These are phyloP conservation scores for Nitzschia inconspicua DNA, from an alignment of 108 stramenopile species.

Conservation along the genomic window DNA sequence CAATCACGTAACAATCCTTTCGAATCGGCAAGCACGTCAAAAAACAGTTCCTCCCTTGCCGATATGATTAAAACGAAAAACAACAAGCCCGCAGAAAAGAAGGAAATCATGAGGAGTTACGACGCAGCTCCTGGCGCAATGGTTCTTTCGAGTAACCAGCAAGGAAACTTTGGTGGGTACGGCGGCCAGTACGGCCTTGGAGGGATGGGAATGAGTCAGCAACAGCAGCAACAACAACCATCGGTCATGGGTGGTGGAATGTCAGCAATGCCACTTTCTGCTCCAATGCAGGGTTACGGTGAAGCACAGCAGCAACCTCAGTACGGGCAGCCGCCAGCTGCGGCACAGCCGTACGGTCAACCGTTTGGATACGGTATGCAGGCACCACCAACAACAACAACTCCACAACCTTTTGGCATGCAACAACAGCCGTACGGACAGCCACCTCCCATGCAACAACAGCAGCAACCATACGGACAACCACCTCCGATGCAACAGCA, in stretches of 20 bases:
- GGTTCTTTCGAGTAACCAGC: conserved; percentile 57
- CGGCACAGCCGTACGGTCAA: conserved; percentile 31
- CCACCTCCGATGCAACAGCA: conserved; percentile 26
- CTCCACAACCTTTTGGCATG: conserved; percentile 15
- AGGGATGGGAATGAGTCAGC: conserved; percentile 10
- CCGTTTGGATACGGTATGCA: conserved; percentile 9
- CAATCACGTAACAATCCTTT: conserved; percentile 50
- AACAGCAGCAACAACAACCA: conserved; percentile 16
- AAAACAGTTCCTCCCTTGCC: conserved; percentile 58
- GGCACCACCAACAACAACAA: conserved; percentile 23
- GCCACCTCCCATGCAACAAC: conserved; percentile 36
- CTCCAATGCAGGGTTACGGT: neutral
- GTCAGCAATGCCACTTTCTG: conserved; percentile 6
- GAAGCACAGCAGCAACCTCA: conserved; percentile 29
- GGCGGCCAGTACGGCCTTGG: conserved; percentile 21
- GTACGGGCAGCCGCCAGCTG: conserved; percentile 35
- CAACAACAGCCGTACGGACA: conserved; percentile 62
- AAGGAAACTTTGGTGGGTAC: conserved; percentile 64
- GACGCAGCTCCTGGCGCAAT: conserved; percentile 44
- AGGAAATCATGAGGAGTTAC: conserved; percentile 47
- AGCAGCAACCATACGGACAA: conserved; percentile 37
- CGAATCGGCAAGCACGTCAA: conserved; percentile 34
- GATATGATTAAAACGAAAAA: conserved; percentile 62
- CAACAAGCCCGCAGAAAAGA: conserved; percentile 50
- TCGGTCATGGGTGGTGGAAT: conserved; percentile 10